A percentile compares a stretch with the other conserved stretches of the same genome.
Evolutionary conservation across 108 stramenopile species (phyloP).

Genomic region (Skeletonema tropicum): DNA sequence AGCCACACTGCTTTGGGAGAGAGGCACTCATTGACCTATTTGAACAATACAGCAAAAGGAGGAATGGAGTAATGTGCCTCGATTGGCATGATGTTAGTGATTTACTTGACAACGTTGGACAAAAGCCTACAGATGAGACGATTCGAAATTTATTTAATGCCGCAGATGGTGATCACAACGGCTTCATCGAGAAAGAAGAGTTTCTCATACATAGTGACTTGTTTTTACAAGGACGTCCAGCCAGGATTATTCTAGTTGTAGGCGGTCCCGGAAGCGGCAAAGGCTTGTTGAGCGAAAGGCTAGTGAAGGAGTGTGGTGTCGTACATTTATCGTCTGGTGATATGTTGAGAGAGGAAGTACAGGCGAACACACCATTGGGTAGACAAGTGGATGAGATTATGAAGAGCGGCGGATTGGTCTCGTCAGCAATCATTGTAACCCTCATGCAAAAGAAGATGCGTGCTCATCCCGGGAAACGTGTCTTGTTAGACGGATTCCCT

Average conservation of each 20-base stretch:
- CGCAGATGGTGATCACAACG: conserved; percentile 67
- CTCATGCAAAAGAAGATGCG: conserved; percentile 85
- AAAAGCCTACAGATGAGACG: conserved; percentile 53
- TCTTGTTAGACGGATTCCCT: conserved; percentile 92
- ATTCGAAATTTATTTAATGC: conserved; percentile 59
- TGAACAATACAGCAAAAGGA: conserved; percentile 53
- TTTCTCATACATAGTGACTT: conserved; percentile 60
- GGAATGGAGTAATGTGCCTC: conserved; percentile 42
- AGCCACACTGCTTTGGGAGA: conserved; percentile 5
- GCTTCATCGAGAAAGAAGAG: conserved; percentile 63
- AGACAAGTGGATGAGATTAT: conserved; percentile 87
- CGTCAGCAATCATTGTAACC: conserved; percentile 77
- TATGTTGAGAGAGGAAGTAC: conserved; percentile 91
- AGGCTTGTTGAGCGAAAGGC: conserved; percentile 78
- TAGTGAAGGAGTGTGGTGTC: conserved; percentile 86
- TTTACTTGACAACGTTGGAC: conserved; percentile 64
- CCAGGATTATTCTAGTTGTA: conserved; percentile 88
- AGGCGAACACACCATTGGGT: conserved; percentile 79
- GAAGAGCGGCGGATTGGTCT: conserved; percentile 85
- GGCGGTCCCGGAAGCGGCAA: conserved; percentile 97
- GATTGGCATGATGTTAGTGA: conserved; percentile 60
- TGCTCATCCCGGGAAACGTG: conserved; percentile 76
- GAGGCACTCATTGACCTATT: conserved; percentile 72
- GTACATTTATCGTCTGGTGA: conserved; percentile 95
- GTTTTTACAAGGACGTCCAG: conserved; percentile 72